Evolutionary conservation across 495 filamentous ascomycete genomes (phyloP).

Genomic region (Aspergillus campestris): DNA sequence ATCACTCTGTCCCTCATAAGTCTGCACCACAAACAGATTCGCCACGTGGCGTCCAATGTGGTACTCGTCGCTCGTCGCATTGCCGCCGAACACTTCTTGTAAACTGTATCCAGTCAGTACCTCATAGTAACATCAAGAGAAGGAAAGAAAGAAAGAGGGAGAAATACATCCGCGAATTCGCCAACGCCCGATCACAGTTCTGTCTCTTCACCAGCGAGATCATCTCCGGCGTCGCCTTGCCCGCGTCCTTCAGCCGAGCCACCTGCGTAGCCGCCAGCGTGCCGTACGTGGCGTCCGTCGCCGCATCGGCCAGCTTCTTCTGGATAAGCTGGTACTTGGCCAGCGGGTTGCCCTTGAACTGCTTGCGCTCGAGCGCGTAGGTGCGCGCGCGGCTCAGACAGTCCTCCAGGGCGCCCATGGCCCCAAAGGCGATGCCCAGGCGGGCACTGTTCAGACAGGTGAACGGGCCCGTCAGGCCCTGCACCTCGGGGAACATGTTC

Average conservation of each 20-base stretch:
- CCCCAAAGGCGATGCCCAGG: conserved; percentile 88
- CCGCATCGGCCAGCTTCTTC: conserved; percentile 92
- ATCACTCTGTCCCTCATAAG: conserved; percentile 95
- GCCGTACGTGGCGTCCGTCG: conserved; percentile 85
- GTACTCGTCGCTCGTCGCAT: conserved; percentile 96
- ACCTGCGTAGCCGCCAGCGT: conserved; percentile 81
- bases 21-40: conserved; percentile 95
- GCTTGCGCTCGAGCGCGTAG: conserved; percentile 85
- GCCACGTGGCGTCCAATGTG: conserved; percentile 89
- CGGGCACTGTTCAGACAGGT: conserved; percentile 88
- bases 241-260: conserved; percentile 85
- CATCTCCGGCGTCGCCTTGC: conserved; percentile 87
- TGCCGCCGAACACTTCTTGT: conserved; percentile 95
- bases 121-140: not conserved
- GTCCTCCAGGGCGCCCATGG: conserved; percentile 90
- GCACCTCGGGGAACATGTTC: conserved; percentile 90
- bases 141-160: not conserved
- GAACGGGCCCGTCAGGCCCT: conserved; percentile 85
- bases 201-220: conserved; percentile 97
- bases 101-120: conserved; percentile 36
- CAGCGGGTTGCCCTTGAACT: conserved; percentile 93
- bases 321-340: conserved; percentile 98
- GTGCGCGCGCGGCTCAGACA: conserved; percentile 69
- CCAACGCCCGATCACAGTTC: conserved; percentile 87
- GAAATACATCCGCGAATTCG: conserved; percentile 60